Percentiles rank a stretch among this genome's conserved stretches.
Conservation (phyloP, 2,329 filamentous ascomycete genomes). For the Penicillium sp. region DNA sequence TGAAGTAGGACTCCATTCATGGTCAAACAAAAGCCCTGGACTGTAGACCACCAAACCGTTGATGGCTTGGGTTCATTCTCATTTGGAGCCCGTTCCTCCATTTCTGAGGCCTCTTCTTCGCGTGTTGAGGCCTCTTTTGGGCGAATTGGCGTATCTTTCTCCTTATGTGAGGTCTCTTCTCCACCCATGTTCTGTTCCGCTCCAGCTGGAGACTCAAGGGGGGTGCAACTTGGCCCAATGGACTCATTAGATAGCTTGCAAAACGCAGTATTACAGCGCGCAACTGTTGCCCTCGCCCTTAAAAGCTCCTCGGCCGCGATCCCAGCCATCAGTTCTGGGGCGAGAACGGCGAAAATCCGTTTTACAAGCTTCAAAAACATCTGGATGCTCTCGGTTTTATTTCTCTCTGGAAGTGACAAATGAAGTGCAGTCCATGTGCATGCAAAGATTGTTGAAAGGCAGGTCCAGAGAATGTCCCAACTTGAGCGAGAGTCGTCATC, state of each 20-base stretch:
- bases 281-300: background rate
- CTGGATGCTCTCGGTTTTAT: background rate
- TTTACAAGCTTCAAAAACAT: background rate
- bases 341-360: slow-evolving; percentile 5
- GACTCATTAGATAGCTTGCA: background rate
- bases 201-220: background rate
- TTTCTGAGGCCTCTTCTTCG: background rate
- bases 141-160: background rate
- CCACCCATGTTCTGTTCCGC: background rate
- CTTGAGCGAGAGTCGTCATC: slow-evolving; percentile 9
- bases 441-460: slow-evolving; percentile 16
- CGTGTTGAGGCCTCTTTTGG: background rate
- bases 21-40: slow-evolving; percentile 4
- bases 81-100: background rate
- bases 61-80: background rate
- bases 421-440: slow-evolving; percentile 19
- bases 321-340: slow-evolving; percentile 5
- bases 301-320: slow-evolving; percentile 1
- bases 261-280: slow-evolving; percentile 5
- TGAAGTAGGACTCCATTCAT: slow-evolving; percentile 5
- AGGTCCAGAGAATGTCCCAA: slow-evolving; percentile 21
- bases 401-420: slow-evolving; percentile 1
- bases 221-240: background rate
- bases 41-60: background rate
- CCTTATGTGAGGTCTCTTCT: background rate